phyloP scores from a whole-genome alignment of 768 basidiomycete species.

The Russula griseocarnosa region DNA sequence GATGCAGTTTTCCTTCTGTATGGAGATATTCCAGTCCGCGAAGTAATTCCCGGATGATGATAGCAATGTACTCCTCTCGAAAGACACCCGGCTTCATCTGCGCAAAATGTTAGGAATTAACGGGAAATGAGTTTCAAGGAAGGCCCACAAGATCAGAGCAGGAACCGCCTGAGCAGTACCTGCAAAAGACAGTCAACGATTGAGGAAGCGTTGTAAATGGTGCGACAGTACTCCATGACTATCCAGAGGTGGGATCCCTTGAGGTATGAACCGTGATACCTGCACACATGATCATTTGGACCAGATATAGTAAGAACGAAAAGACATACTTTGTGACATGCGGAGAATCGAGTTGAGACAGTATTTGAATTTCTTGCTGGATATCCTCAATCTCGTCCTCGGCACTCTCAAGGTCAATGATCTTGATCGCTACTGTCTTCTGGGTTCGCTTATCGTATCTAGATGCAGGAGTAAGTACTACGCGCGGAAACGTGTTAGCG shows the following conservation, averaged over 20 bases:
- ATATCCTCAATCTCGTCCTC: conserved; percentile 99
- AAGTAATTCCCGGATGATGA: conserved; percentile 88
- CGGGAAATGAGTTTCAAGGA: conserved; percentile 25
- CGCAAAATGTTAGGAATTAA: conserved; percentile 7
- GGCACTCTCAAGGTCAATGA: conserved; percentile 97
- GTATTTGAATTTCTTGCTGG: conserved; percentile 97
- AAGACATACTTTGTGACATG: conserved; percentile 86
- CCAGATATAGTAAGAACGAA: conserved; percentile 29
- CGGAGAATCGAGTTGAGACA: conserved; percentile 92
- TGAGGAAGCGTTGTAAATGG: background rate
- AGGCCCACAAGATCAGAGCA: conserved; percentile 87
- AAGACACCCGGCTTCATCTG: conserved; percentile 99
- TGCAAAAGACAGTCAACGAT: conserved; percentile 33
- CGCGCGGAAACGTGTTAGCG: conserved; percentile 10
- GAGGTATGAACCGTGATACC: conserved; percentile 94
- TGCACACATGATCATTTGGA: conserved; percentile 31
- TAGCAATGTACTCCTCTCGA: conserved; percentile 97
- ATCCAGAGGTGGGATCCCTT: conserved; percentile 98
- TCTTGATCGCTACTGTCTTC: conserved; percentile 98
- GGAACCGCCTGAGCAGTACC: conserved; percentile 96
- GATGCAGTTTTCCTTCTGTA: conserved; percentile 91
- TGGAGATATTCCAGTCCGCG: conserved; percentile 94
- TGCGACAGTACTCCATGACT: conserved; percentile 79
- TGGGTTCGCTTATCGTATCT: conserved; percentile 96
- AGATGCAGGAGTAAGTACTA: conserved; percentile 17